Conservation (phyloP, 805 yeast species). For the Candida hungchunana region DNA sequence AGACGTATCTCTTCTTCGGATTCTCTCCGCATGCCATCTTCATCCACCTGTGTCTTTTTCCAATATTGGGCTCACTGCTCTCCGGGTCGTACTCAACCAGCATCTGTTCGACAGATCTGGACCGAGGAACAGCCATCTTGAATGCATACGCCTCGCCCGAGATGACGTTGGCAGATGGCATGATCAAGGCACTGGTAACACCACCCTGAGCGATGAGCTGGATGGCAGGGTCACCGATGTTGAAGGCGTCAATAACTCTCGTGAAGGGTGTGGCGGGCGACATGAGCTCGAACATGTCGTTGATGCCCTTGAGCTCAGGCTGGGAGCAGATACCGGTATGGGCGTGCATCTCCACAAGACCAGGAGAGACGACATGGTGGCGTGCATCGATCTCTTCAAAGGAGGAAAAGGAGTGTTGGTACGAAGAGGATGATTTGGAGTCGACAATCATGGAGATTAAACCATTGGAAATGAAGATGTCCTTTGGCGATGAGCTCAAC, state of each 20-base stretch:
- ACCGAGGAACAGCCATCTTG: conserved; percentile 9
- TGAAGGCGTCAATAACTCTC: conserved; percentile 11
- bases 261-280: conserved; percentile 10
- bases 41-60: conserved; percentile 10
- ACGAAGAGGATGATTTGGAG: background rate
- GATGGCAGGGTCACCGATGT: conserved; percentile 12
- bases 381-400: conserved; percentile 6
- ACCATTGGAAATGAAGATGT: conserved; percentile 6
- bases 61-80: conserved; percentile 5
- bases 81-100: conserved; percentile 5
- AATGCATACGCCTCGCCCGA: conserved; percentile 8
- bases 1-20: conserved; percentile 8
- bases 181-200: conserved; percentile 6
- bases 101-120: conserved; percentile 10
- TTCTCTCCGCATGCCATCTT: conserved; percentile 13
- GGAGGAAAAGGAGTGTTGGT: too few species aligned
- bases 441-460: background rate
- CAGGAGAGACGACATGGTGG: conserved; percentile 8
- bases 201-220: conserved; percentile 8
- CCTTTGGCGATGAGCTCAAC: background rate
- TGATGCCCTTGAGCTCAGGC: conserved; percentile 9
- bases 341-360: conserved; percentile 11
- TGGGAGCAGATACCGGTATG: conserved; percentile 9
- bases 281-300: conserved; percentile 13
- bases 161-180: conserved; percentile 10